Evolutionary conservation across 768 basidiomycete genomes (phyloP).

Genomic region (Zangia roseola): DNA sequence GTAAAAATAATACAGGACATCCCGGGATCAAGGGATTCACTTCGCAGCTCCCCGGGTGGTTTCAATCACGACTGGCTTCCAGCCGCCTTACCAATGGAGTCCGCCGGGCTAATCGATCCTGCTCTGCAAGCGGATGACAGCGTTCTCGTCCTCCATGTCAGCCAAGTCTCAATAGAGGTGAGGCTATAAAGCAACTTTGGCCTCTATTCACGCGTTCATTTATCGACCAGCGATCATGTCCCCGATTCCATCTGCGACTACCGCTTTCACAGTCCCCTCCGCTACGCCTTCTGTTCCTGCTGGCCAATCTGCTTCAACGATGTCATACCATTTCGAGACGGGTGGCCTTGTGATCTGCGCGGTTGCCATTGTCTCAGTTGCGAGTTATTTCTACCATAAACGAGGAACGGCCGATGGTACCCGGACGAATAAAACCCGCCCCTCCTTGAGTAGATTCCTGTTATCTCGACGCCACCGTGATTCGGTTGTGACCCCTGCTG

Average conservation of each 20-base stretch:
- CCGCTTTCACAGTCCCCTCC: slow-evolving; percentile 1
- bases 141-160: too few species aligned
- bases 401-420: neutral
- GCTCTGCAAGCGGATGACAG: too few species aligned
- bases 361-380: slow-evolving; percentile 13
- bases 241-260: slow-evolving; percentile 15
- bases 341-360: slow-evolving; percentile 19
- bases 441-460: slow-evolving; percentile 2
- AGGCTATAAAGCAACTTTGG: too few species aligned
- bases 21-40: too few species aligned
- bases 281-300: neutral
- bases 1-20: too few species aligned
- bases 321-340: slow-evolving; percentile 5
- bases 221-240: slow-evolving; percentile 16
- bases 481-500: neutral
- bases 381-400: slow-evolving; percentile 16
- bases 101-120: too few species aligned
- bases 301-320: slow-evolving; percentile 4
- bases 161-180: too few species aligned
- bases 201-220: neutral
- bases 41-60: too few species aligned
- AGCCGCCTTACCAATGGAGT: too few species aligned
- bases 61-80: too few species aligned
- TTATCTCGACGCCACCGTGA: slow-evolving; percentile 7
- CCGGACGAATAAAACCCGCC: slow-evolving; percentile 3